phyloP scores from a whole-genome alignment of 2,329 filamentous ascomycete genomes.

The Cercospora janseana region DNA sequence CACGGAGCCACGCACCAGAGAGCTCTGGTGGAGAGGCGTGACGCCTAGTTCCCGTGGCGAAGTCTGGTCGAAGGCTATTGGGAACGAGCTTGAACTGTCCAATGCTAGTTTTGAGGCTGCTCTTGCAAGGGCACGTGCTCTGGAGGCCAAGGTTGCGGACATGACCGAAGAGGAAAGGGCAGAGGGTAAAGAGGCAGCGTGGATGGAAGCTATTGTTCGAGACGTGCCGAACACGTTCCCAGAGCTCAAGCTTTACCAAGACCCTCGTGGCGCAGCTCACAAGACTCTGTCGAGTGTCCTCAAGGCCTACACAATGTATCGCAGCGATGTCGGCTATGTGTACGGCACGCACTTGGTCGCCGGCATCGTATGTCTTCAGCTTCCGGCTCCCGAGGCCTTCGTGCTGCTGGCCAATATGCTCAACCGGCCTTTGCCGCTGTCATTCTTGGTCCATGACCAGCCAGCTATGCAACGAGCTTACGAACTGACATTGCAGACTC shows the following conservation, averaged over 20 bases:
- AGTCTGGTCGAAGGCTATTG: slow-evolving; percentile 70
- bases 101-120: slow-evolving; percentile 69
- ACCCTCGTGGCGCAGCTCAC: slow-evolving; percentile 65
- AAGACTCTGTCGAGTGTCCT: slow-evolving; percentile 68
- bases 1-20: slow-evolving; percentile 65
- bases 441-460: slow-evolving; percentile 69
- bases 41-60: slow-evolving; percentile 66
- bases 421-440: slow-evolving; percentile 71
- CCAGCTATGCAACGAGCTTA: slow-evolving; percentile 69
- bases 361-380: slow-evolving; percentile 69
- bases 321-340: slow-evolving; percentile 76
- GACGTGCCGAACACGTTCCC: slow-evolving; percentile 68
- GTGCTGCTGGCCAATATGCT: slow-evolving; percentile 72
- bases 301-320: slow-evolving; percentile 77
- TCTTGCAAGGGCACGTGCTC: slow-evolving; percentile 62
- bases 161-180: slow-evolving; percentile 45
- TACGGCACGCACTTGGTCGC: slow-evolving; percentile 72
- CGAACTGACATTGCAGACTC: slow-evolving; percentile 64
- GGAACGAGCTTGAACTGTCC: slow-evolving; percentile 69
- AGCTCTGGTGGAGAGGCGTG: slow-evolving; percentile 80
- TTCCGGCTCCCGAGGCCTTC: slow-evolving; percentile 64
- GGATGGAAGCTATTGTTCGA: slow-evolving; percentile 62
- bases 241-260: slow-evolving; percentile 68
- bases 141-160: slow-evolving; percentile 56
- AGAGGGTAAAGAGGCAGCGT: slow-evolving; percentile 55